A percentile compares a stretch with the other conserved stretches of the same genome.
Conservation (phyloP, 805 yeast genomes). For the Maudiozyma turicensis region DNA sequence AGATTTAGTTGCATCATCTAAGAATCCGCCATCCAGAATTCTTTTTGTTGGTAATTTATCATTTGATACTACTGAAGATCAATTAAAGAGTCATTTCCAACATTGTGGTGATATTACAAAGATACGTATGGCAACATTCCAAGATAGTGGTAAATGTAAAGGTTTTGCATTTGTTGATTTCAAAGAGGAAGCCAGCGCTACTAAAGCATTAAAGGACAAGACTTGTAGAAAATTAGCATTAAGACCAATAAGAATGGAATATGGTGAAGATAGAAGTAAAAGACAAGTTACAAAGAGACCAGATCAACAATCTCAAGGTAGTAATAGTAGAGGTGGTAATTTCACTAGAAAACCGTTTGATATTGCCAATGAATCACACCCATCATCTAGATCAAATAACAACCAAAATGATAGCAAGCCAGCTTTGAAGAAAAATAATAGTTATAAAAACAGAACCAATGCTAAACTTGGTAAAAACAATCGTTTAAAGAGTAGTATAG, state of each 20-base stretch:
- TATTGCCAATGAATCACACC: slow-evolving; percentile 8
- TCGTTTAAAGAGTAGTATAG: slow-evolving; percentile 68
- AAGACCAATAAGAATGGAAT: slow-evolving; percentile 76
- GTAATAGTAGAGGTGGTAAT: slow-evolving; percentile 9
- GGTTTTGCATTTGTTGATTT: slow-evolving; percentile 93
- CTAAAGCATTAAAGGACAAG: slow-evolving; percentile 69
- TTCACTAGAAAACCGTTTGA: slow-evolving; percentile 14
- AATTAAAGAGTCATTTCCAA: slow-evolving; percentile 71
- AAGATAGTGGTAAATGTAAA: slow-evolving; percentile 92
- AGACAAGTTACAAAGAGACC: slow-evolving; percentile 40
- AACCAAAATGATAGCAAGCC: slow-evolving; percentile 19
- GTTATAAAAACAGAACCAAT: slow-evolving; percentile 6
- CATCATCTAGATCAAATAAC: slow-evolving; percentile 1
- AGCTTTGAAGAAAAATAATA: slow-evolving; percentile 13
- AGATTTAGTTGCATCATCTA: slow-evolving; percentile 39
- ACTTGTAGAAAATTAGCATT: slow-evolving; percentile 56
- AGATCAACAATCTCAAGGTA: slow-evolving; percentile 9
- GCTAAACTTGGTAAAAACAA: slow-evolving; percentile 30
- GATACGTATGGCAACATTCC: slow-evolving; percentile 95
- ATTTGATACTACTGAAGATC: slow-evolving; percentile 79
- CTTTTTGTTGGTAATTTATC: slow-evolving; percentile 89
- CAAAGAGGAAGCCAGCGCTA: slow-evolving; percentile 69
- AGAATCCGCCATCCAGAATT: slow-evolving; percentile 82
- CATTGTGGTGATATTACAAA: slow-evolving; percentile 81
- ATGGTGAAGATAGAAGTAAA: slow-evolving; percentile 89